Evolutionary conservation across 257 asterid species (phyloP).

Genomic region (Nyctanthes arbortristis): DNA sequence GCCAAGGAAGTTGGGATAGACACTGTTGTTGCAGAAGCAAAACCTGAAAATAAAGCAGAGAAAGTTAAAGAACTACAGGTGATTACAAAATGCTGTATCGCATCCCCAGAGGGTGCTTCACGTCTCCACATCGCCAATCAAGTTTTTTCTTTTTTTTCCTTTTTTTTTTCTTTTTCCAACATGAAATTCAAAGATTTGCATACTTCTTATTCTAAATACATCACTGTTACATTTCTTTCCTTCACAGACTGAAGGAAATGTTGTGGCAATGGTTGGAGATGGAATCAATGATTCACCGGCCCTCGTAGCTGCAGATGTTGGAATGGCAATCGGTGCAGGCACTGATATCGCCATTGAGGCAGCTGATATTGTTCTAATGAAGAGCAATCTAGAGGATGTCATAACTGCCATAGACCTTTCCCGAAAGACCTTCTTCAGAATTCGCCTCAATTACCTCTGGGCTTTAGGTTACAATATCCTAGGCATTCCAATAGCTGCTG

Average conservation of each 20-base stretch:
- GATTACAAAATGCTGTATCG: neutral
- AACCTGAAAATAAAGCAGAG: slow-evolving; percentile 73
- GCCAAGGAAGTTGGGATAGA: slow-evolving; percentile 75
- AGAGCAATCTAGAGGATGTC: slow-evolving; percentile 39
- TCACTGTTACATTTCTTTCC: neutral
- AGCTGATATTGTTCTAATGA: slow-evolving; percentile 43
- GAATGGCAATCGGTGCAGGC: slow-evolving; percentile 44
- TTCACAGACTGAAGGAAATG: slow-evolving; percentile 29
- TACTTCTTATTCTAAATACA: neutral
- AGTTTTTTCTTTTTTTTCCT: neutral
- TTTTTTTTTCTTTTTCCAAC: neutral
- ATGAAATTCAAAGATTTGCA: too few relatives aligned
- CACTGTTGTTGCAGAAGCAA: slow-evolving; percentile 68
- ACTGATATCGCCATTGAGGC: slow-evolving; percentile 44
- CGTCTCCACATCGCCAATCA: neutral
- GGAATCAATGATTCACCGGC: slow-evolving; percentile 45
- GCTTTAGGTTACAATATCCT: slow-evolving; percentile 39
- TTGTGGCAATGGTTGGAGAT: slow-evolving; percentile 44
- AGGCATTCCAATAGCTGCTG: slow-evolving; percentile 42
- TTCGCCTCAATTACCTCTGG: slow-evolving; percentile 37
- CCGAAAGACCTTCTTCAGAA: slow-evolving; percentile 32
- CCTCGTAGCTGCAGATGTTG: slow-evolving; percentile 38
- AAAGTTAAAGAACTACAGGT: slow-evolving; percentile 83
- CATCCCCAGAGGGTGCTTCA: too few relatives aligned
- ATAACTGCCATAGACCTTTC: slow-evolving; percentile 44